phyloP scores from a whole-genome alignment of 495 filamentous ascomycete species.

The Podospora didyma region DNA sequence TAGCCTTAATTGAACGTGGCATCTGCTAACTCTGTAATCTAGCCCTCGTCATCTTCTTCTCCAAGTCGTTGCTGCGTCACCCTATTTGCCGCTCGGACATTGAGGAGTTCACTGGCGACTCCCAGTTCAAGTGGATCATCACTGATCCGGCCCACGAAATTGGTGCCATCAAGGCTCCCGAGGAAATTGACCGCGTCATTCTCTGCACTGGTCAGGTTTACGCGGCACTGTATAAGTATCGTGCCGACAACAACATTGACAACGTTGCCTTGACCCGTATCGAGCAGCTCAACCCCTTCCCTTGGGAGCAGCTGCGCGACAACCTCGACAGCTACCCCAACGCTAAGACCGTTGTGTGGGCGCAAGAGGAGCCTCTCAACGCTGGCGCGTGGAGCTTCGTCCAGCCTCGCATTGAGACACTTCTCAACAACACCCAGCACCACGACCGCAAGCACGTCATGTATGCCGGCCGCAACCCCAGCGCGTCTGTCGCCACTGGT shows the following conservation, averaged over 20 bases:
- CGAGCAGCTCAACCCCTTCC: constrained; percentile 98
- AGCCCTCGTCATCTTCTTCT: constrained; percentile 97
- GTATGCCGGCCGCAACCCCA: constrained; percentile 90
- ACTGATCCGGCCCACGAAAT: constrained; percentile 76
- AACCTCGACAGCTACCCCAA: constrained; percentile 96
- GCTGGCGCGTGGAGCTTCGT: constrained; percentile 93
- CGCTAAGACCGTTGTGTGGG: constrained; percentile 93
- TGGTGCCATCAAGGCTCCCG: constrained; percentile 65
- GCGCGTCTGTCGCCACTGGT: constrained; percentile 88
- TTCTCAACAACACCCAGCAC: constrained; percentile 84
- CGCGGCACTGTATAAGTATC: constrained; percentile 84
- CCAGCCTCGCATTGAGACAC: constrained; percentile 92
- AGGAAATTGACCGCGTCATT: constrained; percentile 90
- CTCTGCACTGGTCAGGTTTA: constrained; percentile 95
- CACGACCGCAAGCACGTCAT: constrained; percentile 93
- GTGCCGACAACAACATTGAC: constrained; percentile 74
- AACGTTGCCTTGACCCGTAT: constrained; percentile 90
- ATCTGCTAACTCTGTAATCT: constrained; percentile 33
- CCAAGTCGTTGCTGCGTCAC: constrained; percentile 88
- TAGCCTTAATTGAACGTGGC: background rate
- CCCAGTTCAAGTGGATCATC: constrained; percentile 96
- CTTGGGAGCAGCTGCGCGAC: constrained; percentile 91
- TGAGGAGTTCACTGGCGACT: constrained; percentile 83
- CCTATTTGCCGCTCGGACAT: constrained; percentile 83
- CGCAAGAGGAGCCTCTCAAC: constrained; percentile 95